Percentiles rank a stretch among this genome's conserved stretches.
These are phyloP conservation scores for Blepharisma stoltei DNA, from an alignment of 73 alveolate species.

Conservation along the genomic window DNA sequence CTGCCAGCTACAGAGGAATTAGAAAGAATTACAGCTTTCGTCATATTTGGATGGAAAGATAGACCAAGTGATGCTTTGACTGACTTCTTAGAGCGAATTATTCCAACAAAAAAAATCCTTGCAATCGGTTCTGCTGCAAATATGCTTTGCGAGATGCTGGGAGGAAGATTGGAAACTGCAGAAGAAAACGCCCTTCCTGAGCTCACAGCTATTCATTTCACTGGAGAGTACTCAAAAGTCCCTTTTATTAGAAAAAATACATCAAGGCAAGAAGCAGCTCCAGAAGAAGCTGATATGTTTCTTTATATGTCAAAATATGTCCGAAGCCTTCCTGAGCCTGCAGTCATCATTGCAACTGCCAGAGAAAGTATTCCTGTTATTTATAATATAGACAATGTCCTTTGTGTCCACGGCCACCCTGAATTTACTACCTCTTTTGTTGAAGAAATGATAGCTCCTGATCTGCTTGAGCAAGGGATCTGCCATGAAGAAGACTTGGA, in stretches of 20 bases:
- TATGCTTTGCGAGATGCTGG: conserved; percentile 7
- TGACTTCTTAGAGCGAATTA: neutral
- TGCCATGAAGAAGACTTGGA: conserved; percentile 1
- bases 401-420: conserved; percentile 17
- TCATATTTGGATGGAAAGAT: conserved; percentile 4
- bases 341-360: neutral
- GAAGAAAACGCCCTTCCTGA: neutral
- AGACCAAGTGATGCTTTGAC: neutral
- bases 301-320: neutral
- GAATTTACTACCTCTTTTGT: conserved; percentile 15
- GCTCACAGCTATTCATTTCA: neutral
- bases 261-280: neutral
- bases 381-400: neutral
- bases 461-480: neutral
- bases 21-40: neutral
- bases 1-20: conserved; percentile 1
- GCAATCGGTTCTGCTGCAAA: conserved; percentile 8
- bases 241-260: neutral
- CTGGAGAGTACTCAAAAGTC: neutral
- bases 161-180: neutral
- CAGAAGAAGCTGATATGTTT: neutral
- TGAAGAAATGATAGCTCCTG: neutral
- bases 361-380: neutral
- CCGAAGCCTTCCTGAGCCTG: neutral
- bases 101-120: neutral